Evolutionary conservation across 2,329 filamentous ascomycete genomes (phyloP).

Genomic region (Ophiognomonia clavigignenti-juglandacearum): DNA sequence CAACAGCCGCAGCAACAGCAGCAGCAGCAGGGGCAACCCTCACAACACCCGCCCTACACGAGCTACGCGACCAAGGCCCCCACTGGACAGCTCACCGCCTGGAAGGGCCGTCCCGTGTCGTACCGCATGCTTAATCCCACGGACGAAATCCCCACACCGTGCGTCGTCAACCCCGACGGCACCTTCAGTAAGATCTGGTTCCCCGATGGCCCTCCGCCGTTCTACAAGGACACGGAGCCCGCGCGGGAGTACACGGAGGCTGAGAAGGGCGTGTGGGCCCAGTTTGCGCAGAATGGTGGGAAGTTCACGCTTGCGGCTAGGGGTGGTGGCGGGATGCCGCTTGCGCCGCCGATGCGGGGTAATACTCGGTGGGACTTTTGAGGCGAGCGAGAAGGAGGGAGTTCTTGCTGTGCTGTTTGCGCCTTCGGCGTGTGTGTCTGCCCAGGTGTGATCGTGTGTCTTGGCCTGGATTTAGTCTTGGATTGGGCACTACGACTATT

Average conservation of each 20-base stretch:
- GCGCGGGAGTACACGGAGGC: conserved; percentile 35
- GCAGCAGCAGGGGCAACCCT: too few species aligned
- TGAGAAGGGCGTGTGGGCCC: conserved; percentile 30
- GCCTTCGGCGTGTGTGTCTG: too few species aligned
- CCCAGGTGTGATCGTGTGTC: too few species aligned
- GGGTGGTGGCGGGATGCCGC: conserved; percentile 59
- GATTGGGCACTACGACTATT: too few species aligned
- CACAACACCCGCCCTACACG: conserved; percentile 27
- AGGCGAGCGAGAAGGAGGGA: not conserved
- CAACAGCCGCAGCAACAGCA: too few species aligned
- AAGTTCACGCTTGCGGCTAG: conserved; percentile 50
- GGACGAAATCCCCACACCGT: conserved; percentile 32
- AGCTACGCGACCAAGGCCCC: conserved; percentile 24
- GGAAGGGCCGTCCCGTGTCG: conserved; percentile 26
- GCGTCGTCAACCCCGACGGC: conserved; percentile 44
- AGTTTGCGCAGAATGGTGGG: conserved; percentile 61
- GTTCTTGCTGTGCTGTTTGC: not conserved
- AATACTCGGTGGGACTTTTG: conserved; percentile 73
- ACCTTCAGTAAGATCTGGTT: conserved; percentile 63
- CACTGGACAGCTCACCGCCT: conserved; percentile 22
- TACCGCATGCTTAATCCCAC: conserved; percentile 34
- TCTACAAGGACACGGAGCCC: conserved; percentile 59
- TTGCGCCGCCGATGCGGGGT: conserved; percentile 72
- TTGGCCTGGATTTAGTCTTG: too few species aligned
- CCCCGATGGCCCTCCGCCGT: conserved; percentile 62